Percentiles rank a stretch among this genome's conserved stretches.
phyloP scores from a whole-genome alignment of 2,329 filamentous ascomycete species.

The Diaporthe caulivora region DNA sequence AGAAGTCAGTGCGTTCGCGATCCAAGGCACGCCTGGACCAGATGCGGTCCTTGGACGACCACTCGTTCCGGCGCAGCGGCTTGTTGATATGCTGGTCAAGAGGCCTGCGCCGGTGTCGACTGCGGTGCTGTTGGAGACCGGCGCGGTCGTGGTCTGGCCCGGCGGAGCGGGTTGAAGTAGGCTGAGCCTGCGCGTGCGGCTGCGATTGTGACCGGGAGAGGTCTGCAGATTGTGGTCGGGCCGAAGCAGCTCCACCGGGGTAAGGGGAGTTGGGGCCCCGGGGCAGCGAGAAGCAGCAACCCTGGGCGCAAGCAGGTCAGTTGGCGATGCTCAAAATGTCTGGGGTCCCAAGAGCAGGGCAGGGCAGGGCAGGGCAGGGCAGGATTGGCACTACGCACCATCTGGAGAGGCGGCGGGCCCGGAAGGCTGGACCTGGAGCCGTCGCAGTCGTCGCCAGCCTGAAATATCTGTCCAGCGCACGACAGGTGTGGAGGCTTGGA shows the following conservation, averaged over 20 bases:
- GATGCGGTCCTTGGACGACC: constrained; percentile 70
- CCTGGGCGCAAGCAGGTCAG: constrained; percentile 52
- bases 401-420: constrained; percentile 10
- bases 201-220: constrained; percentile 10
- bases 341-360: background rate
- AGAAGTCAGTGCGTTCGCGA: constrained; percentile 84
- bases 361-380: background rate
- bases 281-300: constrained; percentile 69
- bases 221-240: constrained; percentile 11
- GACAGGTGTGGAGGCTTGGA: background rate
- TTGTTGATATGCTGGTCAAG: constrained; percentile 77
- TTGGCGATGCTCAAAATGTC: background rate
- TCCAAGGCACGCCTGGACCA: constrained; percentile 80
- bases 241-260: constrained; percentile 53
- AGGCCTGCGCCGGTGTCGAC: constrained; percentile 54
- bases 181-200: constrained; percentile 12
- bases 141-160: constrained; percentile 42
- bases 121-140: constrained; percentile 43
- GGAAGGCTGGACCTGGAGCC: background rate
- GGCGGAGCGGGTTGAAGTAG: constrained; percentile 29
- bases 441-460: background rate
- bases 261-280: constrained; percentile 67
- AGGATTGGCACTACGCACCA: constrained; percentile 4
- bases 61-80: constrained; percentile 74
- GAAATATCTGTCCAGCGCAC: background rate